Conservation (phyloP, 768 basidiomycete genomes). For the Lentinula sp. region DNA sequence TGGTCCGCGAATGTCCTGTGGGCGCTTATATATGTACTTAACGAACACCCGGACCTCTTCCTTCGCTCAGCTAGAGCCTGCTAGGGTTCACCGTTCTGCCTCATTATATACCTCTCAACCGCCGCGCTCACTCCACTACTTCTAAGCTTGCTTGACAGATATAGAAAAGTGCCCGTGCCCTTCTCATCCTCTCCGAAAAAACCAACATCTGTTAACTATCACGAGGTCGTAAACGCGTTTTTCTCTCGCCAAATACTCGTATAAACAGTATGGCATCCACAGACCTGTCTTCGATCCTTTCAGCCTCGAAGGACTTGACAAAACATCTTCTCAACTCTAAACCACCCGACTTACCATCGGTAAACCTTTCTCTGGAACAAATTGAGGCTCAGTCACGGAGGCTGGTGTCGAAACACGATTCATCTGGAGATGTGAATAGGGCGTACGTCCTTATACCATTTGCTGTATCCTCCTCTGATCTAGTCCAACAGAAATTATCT, state of each 20-base stretch:
- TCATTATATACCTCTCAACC: too few species aligned
- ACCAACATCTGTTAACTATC: too few species aligned
- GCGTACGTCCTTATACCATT: constrained; percentile 45
- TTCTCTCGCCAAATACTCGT: background rate
- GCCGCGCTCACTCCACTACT: too few species aligned
- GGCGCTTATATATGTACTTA: too few species aligned
- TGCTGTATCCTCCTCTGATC: constrained; percentile 4
- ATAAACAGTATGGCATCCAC: constrained; percentile 23
- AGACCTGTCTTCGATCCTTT: constrained; percentile 66
- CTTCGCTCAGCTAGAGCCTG: too few species aligned
- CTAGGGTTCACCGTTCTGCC: too few species aligned
- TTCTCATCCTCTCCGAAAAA: too few species aligned
- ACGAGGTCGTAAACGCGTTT: background rate
- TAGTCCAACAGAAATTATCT: constrained; percentile 66
- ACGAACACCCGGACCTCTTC: too few species aligned
- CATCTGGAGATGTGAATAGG: constrained; percentile 62
- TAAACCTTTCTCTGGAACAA: constrained; percentile 89
- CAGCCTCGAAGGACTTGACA: constrained; percentile 66
- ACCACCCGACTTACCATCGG: constrained; percentile 73
- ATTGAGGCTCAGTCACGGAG: constrained; percentile 90
- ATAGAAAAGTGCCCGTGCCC: too few species aligned
- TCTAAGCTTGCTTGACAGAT: too few species aligned
- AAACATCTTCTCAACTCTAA: constrained; percentile 57
- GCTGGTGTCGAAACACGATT: constrained; percentile 66
- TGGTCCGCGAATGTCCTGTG: too few species aligned